Evolutionary conservation across 495 filamentous ascomycete genomes (phyloP).

Genomic region (Xylaria intraflava): DNA sequence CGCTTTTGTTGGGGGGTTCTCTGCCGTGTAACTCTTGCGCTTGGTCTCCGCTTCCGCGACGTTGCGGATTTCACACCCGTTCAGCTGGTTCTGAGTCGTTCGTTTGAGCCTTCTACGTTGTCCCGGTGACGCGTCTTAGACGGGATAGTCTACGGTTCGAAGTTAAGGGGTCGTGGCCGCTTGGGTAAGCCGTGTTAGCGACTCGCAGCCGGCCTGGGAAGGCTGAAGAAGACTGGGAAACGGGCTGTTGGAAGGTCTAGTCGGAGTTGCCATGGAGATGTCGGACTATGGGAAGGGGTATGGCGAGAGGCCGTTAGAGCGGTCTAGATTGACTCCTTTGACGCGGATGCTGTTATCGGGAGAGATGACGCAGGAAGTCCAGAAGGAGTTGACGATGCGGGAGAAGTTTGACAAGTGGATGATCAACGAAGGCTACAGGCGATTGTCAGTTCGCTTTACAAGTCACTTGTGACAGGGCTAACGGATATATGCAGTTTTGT

Average conservation of each 20-base stretch:
- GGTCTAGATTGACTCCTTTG: slow-evolving; percentile 63
- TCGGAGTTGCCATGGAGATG: slow-evolving; percentile 26
- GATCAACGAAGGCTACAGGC: slow-evolving; percentile 70
- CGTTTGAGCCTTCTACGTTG: slow-evolving; percentile 7
- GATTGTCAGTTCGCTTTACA: slow-evolving; percentile 51
- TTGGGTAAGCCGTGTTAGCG: slow-evolving; percentile 9
- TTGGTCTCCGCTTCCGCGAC: not conserved
- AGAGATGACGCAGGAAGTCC: slow-evolving; percentile 59
- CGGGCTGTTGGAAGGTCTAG: not conserved
- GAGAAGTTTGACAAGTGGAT: slow-evolving; percentile 58
- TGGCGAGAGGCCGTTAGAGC: slow-evolving; percentile 47
- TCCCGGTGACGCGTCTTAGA: slow-evolving; percentile 13
- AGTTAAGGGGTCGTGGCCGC: slow-evolving; percentile 4
- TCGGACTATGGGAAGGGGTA: slow-evolving; percentile 33
- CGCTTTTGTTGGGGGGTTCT: slow-evolving; percentile 13
- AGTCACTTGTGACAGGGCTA: slow-evolving; percentile 17
- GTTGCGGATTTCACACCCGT: slow-evolving; percentile 33
- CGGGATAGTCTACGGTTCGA: not conserved
- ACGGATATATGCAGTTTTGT: slow-evolving; percentile 51
- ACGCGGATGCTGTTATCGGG: slow-evolving; percentile 62
- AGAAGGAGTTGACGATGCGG: slow-evolving; percentile 50
- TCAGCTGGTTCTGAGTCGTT: slow-evolving; percentile 55
- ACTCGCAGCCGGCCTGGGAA: slow-evolving; percentile 5
- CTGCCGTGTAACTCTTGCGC: not conserved
- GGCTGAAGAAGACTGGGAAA: not conserved